Evolutionary conservation across 2,329 filamentous ascomycete genomes (phyloP).

Genomic region (Sporothrix dimorphospora): DNA sequence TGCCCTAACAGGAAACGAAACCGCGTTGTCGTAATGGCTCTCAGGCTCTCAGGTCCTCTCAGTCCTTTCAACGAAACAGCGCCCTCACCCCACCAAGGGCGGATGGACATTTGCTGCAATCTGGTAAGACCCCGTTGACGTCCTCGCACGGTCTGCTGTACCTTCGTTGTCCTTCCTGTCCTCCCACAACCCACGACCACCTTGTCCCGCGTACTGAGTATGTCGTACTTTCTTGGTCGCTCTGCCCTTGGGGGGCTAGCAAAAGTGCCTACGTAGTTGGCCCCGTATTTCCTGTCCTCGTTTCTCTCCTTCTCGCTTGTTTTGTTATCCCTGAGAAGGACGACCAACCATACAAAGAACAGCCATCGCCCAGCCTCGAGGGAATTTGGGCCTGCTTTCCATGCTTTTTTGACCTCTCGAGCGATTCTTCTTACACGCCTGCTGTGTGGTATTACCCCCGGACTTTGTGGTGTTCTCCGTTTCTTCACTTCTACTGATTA

Average conservation of each 20-base stretch:
- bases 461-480: neutral
- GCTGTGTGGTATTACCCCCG: neutral
- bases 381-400: neutral
- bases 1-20: neutral
- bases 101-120: neutral
- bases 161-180: neutral
- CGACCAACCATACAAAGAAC: constrained; percentile 2
- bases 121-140: neutral
- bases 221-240: constrained; percentile 1
- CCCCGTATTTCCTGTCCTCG: constrained; percentile 19
- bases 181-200: neutral
- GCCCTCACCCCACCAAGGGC: neutral
- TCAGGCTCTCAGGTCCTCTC: no score
- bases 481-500: neutral
- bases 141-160: neutral
- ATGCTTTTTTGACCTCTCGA: neutral
- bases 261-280: constrained; percentile 25
- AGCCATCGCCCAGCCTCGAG: constrained; percentile 16
- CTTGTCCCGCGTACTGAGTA: no score
- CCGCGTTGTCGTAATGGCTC: neutral
- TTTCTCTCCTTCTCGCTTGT: neutral
- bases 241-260: neutral
- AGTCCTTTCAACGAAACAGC: neutral
- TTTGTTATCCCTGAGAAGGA: neutral
- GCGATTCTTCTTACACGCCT: neutral